Conservation (phyloP, 2,329 filamentous ascomycete genomes). For the Ilyonectria robusta region DNA sequence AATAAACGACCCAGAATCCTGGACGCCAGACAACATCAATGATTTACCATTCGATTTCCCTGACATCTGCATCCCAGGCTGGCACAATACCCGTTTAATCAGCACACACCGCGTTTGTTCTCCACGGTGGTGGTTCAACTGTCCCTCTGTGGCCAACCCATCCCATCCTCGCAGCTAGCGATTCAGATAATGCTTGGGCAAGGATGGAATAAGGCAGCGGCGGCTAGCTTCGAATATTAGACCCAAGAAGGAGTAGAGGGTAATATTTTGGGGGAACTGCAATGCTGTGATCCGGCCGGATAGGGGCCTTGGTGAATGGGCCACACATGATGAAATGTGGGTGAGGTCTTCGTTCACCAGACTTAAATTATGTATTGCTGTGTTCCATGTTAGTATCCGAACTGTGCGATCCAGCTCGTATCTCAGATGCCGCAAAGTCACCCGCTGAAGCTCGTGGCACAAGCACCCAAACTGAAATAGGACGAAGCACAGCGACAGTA, state of each 20-base stretch:
- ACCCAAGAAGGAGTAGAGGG: no score
- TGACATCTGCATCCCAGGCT: constrained; percentile 43
- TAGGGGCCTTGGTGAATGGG: not conserved
- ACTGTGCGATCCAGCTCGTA: not conserved
- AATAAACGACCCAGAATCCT: constrained; percentile 48
- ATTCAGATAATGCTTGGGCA: constrained; percentile 1
- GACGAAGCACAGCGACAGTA: not conserved
- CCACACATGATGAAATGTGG: not conserved
- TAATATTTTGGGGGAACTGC: no score
- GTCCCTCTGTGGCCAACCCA: constrained; percentile 32
- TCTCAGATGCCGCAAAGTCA: not conserved
- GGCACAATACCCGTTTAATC: constrained; percentile 44
- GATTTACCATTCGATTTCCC: constrained; percentile 46
- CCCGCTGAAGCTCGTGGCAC: not conserved
- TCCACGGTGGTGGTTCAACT: constrained; percentile 37
- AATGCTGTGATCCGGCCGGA: not conserved
- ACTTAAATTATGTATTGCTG: not conserved
- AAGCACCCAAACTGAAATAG: not conserved
- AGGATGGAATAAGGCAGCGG: not conserved
- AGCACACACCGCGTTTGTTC: constrained; percentile 34
- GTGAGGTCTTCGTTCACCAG: not conserved
- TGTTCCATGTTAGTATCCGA: not conserved
- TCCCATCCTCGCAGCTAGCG: constrained; percentile 26
- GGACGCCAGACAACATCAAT: constrained; percentile 37
- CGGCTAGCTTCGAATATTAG: no score